Evolutionary conservation across 371 early-diverging fungal genomes (phyloP), one percentile per base, ranked within the genome.

Genomic region (Mucor sp.): DNA sequence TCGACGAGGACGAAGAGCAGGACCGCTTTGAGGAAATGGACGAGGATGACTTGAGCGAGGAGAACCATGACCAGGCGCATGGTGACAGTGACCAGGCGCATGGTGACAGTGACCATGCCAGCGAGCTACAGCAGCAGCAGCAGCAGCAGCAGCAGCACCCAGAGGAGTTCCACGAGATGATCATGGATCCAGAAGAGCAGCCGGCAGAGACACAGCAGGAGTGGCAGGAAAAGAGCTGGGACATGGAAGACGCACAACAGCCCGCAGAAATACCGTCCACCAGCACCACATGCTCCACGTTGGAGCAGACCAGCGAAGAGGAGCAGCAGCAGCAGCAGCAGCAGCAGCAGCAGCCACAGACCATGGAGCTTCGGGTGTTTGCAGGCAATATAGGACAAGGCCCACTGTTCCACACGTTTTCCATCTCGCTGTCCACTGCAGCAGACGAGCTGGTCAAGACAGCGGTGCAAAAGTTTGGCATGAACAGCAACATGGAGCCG

Each of bases 331-430:
- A 47, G 37, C 37, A 47, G 33, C 41, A 64, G 37, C 41, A 35
- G 37, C 37, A 60, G 2, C 41, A 35, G 37, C 41, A 35, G 37
- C 37, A 47, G 6, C 53, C 37, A 35, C 41, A 64, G 37, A 61
- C 21, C 14, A 62, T 62, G 35, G 70, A 69, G 2, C 55, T 82
- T 15, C 70, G 80, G n/a, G 85, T 87, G 2, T 87, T 85, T 74
- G 85, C 85, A 17, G 88, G 88, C 48, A 87, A 86, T 56, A 85
- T 86, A 27, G 85, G 84, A 12, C 81, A 82, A 64, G 84, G 82
- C 15, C 82, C 86, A 0, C 71, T 84, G 60, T 87, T 86, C 65
- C 85, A 87, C 67, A 79, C 88, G 0, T 83, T 87, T 33, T 68
- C 76, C 4, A 74, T 85, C 19, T 69, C 64, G 3, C 47, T 72